A percentile compares a stretch with the other conserved stretches of the same genome.
Evolutionary conservation across 2,329 filamentous ascomycete species (phyloP).

Genomic region (Neonectria neomacrospora): DNA sequence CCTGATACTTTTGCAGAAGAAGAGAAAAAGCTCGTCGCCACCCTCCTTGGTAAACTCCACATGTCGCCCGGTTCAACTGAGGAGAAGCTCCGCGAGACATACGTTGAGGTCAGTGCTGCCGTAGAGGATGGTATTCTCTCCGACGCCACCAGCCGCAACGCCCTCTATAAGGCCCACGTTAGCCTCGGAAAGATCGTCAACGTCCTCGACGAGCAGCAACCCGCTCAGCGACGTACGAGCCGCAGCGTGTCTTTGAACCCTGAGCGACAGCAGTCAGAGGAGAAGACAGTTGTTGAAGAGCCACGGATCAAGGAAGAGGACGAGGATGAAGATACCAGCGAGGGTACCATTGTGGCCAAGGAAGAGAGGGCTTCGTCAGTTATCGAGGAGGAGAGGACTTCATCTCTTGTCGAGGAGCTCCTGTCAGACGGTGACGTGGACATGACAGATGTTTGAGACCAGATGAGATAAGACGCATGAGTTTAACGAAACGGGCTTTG

Average conservation of each 20-base stretch:
- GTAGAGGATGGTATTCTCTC: constrained; percentile 70
- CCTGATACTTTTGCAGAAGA: constrained; percentile 69
- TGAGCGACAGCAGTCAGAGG: constrained; percentile 49
- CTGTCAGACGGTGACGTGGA: constrained; percentile 54
- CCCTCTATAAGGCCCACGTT: constrained; percentile 75
- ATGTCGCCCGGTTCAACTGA: constrained; percentile 74
- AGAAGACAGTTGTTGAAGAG: constrained; percentile 55
- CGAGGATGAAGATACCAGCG: constrained; percentile 56
- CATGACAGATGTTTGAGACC: constrained; percentile 43
- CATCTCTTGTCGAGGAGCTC: constrained; percentile 53
- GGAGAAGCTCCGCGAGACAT: constrained; percentile 66
- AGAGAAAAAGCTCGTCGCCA: constrained; percentile 84
- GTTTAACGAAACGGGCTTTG: constrained; percentile 35
- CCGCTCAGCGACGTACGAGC: constrained; percentile 54
- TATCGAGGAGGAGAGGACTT: constrained; percentile 51
- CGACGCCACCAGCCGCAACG: constrained; percentile 71
- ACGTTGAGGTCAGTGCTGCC: constrained; percentile 68
- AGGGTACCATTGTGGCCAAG: constrained; percentile 47
- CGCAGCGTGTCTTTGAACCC: constrained; percentile 55
- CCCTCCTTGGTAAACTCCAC: constrained; percentile 84
- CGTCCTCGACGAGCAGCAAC: constrained; percentile 60
- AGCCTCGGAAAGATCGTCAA: constrained; percentile 75
- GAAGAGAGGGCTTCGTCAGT: constrained; percentile 50
- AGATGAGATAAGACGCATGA: constrained; percentile 27
- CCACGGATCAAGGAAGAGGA: constrained; percentile 62